Evolutionary conservation across 2,329 filamentous ascomycete species (phyloP).

Genomic region (Penicillium capsulatum): DNA sequence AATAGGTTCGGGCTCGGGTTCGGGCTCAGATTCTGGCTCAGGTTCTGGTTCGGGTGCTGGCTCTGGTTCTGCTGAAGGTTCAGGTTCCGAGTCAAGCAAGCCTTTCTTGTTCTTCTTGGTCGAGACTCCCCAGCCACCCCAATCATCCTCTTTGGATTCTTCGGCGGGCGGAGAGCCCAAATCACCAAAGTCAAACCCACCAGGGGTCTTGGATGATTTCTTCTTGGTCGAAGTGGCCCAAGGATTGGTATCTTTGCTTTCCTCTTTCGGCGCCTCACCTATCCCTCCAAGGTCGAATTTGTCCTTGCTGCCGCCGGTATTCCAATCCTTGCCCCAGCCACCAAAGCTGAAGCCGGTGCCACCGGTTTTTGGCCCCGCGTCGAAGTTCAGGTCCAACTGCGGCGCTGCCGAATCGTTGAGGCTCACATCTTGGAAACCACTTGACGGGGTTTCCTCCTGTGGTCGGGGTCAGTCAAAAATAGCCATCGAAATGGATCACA

Average conservation of each 20-base stretch:
- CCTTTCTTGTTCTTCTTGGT: conserved; percentile 32
- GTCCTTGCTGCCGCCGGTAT: conserved; percentile 27
- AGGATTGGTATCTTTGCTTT: conserved; percentile 35
- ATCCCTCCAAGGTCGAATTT: conserved; percentile 45
- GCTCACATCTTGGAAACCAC: conserved; percentile 66
- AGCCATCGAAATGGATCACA: too few species aligned
- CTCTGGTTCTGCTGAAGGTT: conserved; percentile 25
- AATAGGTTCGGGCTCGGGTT: conserved; percentile 24
- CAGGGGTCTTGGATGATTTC: conserved; percentile 28
- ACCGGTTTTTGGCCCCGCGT: conserved; percentile 42
- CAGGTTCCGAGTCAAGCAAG: conserved; percentile 25
- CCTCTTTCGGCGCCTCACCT: conserved; percentile 30
- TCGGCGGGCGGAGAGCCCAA: conserved; percentile 39
- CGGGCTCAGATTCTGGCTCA: conserved; percentile 15
- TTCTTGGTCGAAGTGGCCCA: conserved; percentile 40
- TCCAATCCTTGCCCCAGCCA: conserved; percentile 60
- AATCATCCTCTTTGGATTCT: conserved; percentile 24
- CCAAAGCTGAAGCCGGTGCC: conserved; percentile 47
- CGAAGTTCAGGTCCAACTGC: conserved; percentile 55
- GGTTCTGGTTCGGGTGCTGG: conserved; percentile 23
- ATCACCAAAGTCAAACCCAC: conserved; percentile 44
- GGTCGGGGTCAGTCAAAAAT: conserved; percentile 3
- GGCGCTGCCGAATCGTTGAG: conserved; percentile 55
- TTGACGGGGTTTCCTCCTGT: conserved; percentile 38
- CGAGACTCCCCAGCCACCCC: conserved; percentile 20